A percentile compares a stretch with the other conserved stretches of the same genome.
phyloP scores from a whole-genome alignment of 179 eudicot species.

The Silene vulgaris region DNA sequence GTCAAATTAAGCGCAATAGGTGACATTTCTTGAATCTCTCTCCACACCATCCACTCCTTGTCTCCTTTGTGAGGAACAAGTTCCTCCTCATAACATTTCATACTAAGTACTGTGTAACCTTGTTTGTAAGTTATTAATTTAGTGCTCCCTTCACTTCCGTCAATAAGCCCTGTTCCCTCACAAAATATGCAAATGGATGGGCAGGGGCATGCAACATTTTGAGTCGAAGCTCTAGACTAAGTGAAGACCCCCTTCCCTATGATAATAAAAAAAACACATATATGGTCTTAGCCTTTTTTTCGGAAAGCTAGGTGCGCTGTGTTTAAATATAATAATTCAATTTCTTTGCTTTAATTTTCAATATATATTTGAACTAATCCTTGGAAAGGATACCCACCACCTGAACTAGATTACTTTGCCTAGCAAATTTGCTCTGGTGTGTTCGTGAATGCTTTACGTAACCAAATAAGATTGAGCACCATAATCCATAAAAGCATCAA shows the following conservation, averaged over 20 bases:
- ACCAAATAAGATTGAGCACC: background rate
- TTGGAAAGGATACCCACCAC: background rate
- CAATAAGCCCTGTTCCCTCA: background rate
- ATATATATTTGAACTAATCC: background rate
- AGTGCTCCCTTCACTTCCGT: background rate
- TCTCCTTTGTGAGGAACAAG: background rate
- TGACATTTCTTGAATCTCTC: background rate
- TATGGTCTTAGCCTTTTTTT: too few species aligned
- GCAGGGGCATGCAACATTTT: background rate
- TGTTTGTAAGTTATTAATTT: background rate
- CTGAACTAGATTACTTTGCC: background rate
- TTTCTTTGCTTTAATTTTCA: background rate
- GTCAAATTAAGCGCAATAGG: background rate
- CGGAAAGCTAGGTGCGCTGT: too few species aligned
- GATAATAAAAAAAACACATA: background rate
- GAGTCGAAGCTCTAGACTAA: background rate
- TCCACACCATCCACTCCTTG: background rate
- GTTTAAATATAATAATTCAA: too few species aligned
- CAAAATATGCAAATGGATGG: background rate
- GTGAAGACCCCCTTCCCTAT: background rate
- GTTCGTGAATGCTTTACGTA: background rate
- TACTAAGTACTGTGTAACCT: background rate
- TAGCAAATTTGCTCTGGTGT: background rate
- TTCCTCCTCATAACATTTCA: background rate
- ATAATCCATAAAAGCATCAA: background rate